Percentiles rank a stretch among this genome's conserved stretches.
These are phyloP conservation scores for Colletotrichum navitas DNA, from an alignment of 2,329 filamentous ascomycete species.

Conservation along the genomic window DNA sequence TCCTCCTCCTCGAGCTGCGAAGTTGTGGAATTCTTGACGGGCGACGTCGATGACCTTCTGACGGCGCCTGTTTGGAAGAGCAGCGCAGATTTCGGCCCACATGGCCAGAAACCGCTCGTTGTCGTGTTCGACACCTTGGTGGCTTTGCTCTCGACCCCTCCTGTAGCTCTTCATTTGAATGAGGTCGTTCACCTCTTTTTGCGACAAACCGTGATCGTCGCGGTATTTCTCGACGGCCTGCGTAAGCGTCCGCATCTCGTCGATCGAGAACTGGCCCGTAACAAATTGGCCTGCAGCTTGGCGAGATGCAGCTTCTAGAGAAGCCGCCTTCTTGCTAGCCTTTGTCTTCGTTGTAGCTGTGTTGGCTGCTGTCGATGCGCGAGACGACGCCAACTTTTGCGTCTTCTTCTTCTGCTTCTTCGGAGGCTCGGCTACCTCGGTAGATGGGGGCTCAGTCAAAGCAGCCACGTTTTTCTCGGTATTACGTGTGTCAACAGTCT, in stretches of 20 bases:
- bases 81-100: slow-evolving; percentile 63
- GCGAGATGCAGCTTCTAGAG: neutral
- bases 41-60: slow-evolving; percentile 68
- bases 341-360: neutral
- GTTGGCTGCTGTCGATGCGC: neutral
- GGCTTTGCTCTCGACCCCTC: slow-evolving; percentile 47
- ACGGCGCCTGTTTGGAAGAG: slow-evolving; percentile 63
- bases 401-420: slow-evolving; percentile 5
- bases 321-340: neutral
- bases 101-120: slow-evolving; percentile 57
- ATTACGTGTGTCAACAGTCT: slow-evolving; percentile 32
- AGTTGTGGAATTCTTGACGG: slow-evolving; percentile 76
- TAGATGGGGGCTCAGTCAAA: slow-evolving; percentile 1
- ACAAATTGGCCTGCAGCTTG: slow-evolving; percentile 3
- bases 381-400: neutral
- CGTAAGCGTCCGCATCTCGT: slow-evolving; percentile 58
- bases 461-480: slow-evolving; percentile 22
- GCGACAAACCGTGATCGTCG: slow-evolving; percentile 56
- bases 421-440: neutral
- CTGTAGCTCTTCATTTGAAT: slow-evolving; percentile 48
- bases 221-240: slow-evolving; percentile 60
- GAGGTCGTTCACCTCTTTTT: slow-evolving; percentile 62
- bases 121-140: slow-evolving; percentile 48
- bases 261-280: slow-evolving; percentile 41
- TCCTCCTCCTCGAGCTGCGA: slow-evolving; percentile 65